Base-by-base conservation (phyloP, 352 stramenopile species). In the Phytophthora ohioensis region DNA sequence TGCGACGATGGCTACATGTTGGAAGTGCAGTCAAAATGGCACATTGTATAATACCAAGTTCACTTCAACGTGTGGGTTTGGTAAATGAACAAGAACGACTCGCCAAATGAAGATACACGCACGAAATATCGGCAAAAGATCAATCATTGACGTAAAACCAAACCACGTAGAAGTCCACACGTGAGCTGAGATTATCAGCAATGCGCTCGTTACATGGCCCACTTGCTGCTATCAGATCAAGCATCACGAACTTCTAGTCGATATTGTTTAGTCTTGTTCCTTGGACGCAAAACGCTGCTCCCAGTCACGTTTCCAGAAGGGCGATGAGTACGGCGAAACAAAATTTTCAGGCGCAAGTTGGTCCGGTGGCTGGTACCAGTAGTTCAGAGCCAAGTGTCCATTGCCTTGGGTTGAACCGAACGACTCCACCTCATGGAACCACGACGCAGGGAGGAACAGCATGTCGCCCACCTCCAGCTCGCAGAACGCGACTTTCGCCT, bases 351-450 rank as follows among this genome's bases (percentile, higher is more conserved):
- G 52, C 5, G 57, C 62, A 39, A 87, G 67, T 54, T 85, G 73
- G 46, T 95, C 88, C 1, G 91, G 91, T 21, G 91, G 91, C 48
- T 97, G 91, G 65, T 90, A 94, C 91, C 91, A 97, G 64, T 97
- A 97, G 71, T 97, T 97, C 43, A 97, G 75, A 36, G 91, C 91
- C 39, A 97, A 58, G 61, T 97, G 91, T 11, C 91, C 88, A 30
- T 88, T 80, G 34, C 61, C 69, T 48, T 60, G 51, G 4, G 63
- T 62, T 21, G 83, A 79, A 15, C 79, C 78, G 41, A 87, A 92
- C 8, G 94, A 98, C 61, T 91, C 91, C 9, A 99, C 97, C 67
- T 99, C 94, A 73, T 99, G 97, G 75, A 99, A 99, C 97, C 97
- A 99, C 8, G 93, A 97, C 12, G 97, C 96, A 39, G 97, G 97